Evolutionary conservation across 345 rosid genomes (phyloP).

Genomic region (Psidium guajava): DNA sequence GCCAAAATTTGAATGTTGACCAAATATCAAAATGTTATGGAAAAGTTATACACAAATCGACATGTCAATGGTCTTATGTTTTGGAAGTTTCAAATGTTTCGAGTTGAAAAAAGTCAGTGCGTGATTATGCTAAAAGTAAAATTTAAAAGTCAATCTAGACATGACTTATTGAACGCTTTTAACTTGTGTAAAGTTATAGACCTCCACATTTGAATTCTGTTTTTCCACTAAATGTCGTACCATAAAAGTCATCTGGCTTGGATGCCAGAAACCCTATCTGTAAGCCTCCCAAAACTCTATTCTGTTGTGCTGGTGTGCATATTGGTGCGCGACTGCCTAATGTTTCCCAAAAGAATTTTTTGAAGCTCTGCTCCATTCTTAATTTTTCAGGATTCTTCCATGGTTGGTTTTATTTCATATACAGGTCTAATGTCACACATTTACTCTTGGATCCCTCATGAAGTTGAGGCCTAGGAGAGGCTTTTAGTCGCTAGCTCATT

Average conservation of each 20-base stretch:
- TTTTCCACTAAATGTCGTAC: not conserved
- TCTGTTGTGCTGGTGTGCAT: not conserved
- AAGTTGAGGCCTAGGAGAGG: no score
- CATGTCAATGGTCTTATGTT: not conserved
- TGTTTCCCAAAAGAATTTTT: not conserved
- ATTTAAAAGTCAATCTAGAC: not conserved
- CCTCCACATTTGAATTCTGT: not conserved
- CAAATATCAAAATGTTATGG: not conserved
- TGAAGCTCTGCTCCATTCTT: not conserved
- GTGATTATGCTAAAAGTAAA: not conserved
- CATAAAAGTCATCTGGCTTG: not conserved
- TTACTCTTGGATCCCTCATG: no score
- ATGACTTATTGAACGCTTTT: not conserved
- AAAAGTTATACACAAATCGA: not conserved
- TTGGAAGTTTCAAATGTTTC: not conserved
- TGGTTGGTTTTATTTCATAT: not conserved
- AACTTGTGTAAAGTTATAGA: not conserved
- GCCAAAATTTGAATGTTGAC: not conserved
- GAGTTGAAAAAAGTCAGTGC: not conserved
- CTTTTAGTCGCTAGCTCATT: not conserved
- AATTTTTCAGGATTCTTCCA: not conserved
- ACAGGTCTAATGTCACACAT: not conserved
- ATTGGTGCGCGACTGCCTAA: not conserved
- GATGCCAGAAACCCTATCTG: not conserved
- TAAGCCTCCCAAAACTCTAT: not conserved